Evolutionary conservation across 805 yeast genomes (phyloP), one percentile per base, ranked within the genome.

Genomic region (Ogataea saltuana): DNA sequence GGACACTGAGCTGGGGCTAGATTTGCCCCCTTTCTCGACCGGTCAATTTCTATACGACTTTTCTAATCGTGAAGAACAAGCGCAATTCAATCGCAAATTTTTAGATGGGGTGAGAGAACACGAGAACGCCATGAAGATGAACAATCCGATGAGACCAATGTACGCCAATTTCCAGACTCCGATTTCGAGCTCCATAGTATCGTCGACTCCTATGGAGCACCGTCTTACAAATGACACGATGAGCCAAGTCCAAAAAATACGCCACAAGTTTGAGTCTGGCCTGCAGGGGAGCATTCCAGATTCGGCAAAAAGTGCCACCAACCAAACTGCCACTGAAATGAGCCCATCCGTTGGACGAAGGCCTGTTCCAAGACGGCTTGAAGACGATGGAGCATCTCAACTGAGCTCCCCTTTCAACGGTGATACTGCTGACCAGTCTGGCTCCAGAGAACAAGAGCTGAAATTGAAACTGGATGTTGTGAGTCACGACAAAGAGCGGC

Each of bases 181-280:
- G 16, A 26, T 44, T 8, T 27, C 45, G 17, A 39, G 39, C 9
- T 42, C 47, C 7, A 35, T 45, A n/a, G 44, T 41, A 12, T 43
- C 53, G 8, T 49, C 53, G n/a, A 49, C 53, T 4, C 53, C 46
- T 13, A 43, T 43, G 46, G 46, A 38, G 12, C 34, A 10, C 16
- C 4, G 4, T 21, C 5, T 32, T 35, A 7, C 19, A 8, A 13
- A 22, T n/a, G 26, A 3, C 3, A 33, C 11, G 5, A 11, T 6
- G 12, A 16, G 45, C 7, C 42, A 38, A 4, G 38, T 40, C 12
- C 31, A 31, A 28, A 25, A 19, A 15, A 23, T 41, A 13, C 34
- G 35, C 6, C 27, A 32, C n/a, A 35, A 36, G 11, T 34, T 41
- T 22, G 48, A 36, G 22, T 6, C 23, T 4, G 15, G 27, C 12